Conservation (phyloP, 2,329 filamentous ascomycete species). For the Stachybotrys echinatus region DNA sequence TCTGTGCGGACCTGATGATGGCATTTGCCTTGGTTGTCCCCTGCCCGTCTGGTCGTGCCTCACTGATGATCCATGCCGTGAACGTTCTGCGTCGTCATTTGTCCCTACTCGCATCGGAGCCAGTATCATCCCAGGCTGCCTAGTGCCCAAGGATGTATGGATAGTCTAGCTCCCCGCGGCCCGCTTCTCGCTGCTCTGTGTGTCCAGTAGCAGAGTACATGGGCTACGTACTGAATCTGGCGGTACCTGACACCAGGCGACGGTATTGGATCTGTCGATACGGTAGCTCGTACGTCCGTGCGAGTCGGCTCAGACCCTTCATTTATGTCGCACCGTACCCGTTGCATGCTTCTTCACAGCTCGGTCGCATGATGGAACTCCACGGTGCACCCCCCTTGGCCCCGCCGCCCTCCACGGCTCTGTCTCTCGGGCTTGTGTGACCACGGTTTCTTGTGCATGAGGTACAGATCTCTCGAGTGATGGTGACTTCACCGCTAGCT, state of each 20-base stretch:
- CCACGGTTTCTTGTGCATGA: neutral
- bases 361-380: too few species aligned
- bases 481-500: conserved; percentile 9
- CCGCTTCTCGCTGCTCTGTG: neutral
- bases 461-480: neutral
- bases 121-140: neutral
- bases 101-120: neutral
- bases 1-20: neutral
- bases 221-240: too few species aligned
- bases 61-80: neutral
- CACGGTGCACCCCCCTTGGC: too few species aligned
- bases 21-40: neutral
- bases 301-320: neutral
- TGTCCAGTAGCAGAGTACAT: neutral
- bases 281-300: neutral
- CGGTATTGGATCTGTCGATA: too few species aligned
- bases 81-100: neutral
- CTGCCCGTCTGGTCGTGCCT: neutral
- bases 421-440: neutral
- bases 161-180: neutral
- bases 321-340: neutral
- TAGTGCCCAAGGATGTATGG: neutral
- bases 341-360: neutral
- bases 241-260: too few species aligned
- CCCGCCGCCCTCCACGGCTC: neutral